phyloP scores from a whole-genome alignment of 306 rosid species.

The Lotus japonicus region DNA sequence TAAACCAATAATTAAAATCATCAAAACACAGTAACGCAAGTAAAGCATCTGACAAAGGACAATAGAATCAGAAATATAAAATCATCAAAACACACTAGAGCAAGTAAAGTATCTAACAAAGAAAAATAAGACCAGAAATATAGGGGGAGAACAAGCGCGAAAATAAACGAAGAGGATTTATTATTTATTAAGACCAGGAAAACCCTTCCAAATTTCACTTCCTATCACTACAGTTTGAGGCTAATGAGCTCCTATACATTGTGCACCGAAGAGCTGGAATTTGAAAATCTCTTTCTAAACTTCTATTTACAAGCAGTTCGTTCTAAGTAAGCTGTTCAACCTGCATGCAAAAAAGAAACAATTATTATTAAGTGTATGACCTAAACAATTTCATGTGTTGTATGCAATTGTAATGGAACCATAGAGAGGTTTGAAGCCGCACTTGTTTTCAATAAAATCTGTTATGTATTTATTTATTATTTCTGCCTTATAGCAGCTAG shows the following conservation, averaged over 20 bases:
- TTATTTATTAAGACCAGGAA: background rate
- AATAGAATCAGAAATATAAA: too few species aligned
- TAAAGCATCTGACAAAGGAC: too few species aligned
- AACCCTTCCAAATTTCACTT: slow-evolving; percentile 29
- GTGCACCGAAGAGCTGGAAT: slow-evolving; percentile 4
- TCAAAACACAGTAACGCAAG: too few species aligned
- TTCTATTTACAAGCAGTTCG: slow-evolving; percentile 40
- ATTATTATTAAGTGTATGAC: background rate
- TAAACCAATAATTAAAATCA: too few species aligned
- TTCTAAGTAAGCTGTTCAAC: slow-evolving; percentile 23
- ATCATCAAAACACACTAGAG: background rate
- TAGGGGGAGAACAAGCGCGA: background rate
- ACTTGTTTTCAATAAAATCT: background rate
- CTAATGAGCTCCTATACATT: slow-evolving; percentile 30
- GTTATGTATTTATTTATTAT: background rate
- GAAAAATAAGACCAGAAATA: background rate
- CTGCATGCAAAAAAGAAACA: slow-evolving; percentile 32
- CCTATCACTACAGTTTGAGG: slow-evolving; percentile 23
- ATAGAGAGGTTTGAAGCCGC: background rate
- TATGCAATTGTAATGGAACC: background rate
- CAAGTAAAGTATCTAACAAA: background rate
- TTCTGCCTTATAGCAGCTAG: background rate
- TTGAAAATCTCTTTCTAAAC: slow-evolving; percentile 23
- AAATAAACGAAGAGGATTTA: background rate
- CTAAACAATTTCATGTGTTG: background rate